These are phyloP conservation scores for Rozella allomycis DNA, from an alignment of 371 early-diverging fungal species.

Conservation along the genomic window DNA sequence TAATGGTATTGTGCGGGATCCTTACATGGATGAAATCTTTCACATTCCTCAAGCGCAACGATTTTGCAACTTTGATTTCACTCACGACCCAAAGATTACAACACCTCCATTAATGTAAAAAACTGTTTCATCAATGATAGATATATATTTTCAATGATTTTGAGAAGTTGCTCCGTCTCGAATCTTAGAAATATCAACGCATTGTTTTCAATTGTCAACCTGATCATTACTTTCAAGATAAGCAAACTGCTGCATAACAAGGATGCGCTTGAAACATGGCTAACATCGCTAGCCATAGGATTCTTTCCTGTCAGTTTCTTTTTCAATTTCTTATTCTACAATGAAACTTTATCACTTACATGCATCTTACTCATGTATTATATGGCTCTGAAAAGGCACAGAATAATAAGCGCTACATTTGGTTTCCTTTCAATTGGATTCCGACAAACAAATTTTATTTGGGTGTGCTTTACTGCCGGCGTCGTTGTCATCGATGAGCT, in stretches of 20 bases:
- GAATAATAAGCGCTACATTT: constrained; percentile 29
- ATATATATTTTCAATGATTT: not conserved
- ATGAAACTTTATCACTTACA: constrained; percentile 61
- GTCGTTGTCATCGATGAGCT: constrained; percentile 7
- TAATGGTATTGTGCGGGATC: no score
- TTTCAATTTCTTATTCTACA: constrained; percentile 68
- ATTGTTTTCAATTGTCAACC: no score
- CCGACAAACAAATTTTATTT: constrained; percentile 80
- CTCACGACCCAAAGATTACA: constrained; percentile 62
- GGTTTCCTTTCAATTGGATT: constrained; percentile 38
- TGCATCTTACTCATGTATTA: constrained; percentile 48
- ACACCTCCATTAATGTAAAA: constrained; percentile 84
- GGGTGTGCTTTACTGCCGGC: constrained; percentile 40
- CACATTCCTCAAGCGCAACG: constrained; percentile 73
- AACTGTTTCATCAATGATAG: not conserved
- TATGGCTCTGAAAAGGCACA: constrained; percentile 19
- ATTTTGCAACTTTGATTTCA: constrained; percentile 50
- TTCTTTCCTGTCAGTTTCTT: constrained; percentile 63
- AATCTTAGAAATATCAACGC: no score
- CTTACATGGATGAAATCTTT: constrained; percentile 91
- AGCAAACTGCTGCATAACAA: not conserved
- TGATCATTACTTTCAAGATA: not conserved
- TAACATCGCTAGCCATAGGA: constrained; percentile 29
- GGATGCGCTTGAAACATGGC: not conserved
- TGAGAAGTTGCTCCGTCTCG: not conserved